Evolutionary conservation across 768 basidiomycete species (phyloP).

Genomic region (Phanerochaete sordida): DNA sequence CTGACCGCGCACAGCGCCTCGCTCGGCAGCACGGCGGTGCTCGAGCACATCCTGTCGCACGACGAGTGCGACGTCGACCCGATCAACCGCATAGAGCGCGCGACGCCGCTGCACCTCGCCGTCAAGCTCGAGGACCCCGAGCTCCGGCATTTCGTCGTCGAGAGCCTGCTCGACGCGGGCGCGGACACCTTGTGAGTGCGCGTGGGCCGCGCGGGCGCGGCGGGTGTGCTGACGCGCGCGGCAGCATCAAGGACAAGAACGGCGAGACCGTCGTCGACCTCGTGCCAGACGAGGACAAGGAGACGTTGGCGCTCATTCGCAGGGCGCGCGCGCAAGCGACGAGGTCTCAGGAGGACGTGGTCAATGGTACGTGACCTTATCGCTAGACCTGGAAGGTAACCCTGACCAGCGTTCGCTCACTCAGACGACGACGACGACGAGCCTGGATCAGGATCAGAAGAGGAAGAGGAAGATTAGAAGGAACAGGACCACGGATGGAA

Average conservation of each 20-base stretch:
- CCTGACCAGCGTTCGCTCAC: neutral
- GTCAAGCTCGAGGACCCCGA: slow-evolving; percentile 52
- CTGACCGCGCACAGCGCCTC: slow-evolving; percentile 36
- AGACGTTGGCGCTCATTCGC: slow-evolving; percentile 46
- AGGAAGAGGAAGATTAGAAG: slow-evolving; percentile 25
- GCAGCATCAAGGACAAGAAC: slow-evolving; percentile 70
- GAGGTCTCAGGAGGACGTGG: slow-evolving; percentile 60
- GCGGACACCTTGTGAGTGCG: slow-evolving; percentile 57
- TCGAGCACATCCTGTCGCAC: slow-evolving; percentile 70
- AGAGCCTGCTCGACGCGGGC: slow-evolving; percentile 74
- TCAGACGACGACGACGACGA: slow-evolving; percentile 29
- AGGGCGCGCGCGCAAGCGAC: slow-evolving; percentile 50
- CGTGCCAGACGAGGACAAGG: slow-evolving; percentile 49
- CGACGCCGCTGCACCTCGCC: slow-evolving; percentile 80
- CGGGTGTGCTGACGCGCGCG: neutral
- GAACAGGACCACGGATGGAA: neutral
- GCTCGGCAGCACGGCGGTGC: slow-evolving; percentile 54
- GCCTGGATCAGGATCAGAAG: slow-evolving; percentile 24
- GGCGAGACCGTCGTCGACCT: slow-evolving; percentile 55
- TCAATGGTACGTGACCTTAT: slow-evolving; percentile 54
- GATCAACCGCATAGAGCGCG: slow-evolving; percentile 61
- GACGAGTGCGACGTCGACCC: slow-evolving; percentile 83
- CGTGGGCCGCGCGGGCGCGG: too few species aligned
- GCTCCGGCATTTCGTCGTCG: slow-evolving; percentile 49
- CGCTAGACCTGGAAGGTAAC: too few species aligned